Base-by-base conservation (phyloP, 495 filamentous ascomycete species). In the Choiromyces venosus region DNA sequence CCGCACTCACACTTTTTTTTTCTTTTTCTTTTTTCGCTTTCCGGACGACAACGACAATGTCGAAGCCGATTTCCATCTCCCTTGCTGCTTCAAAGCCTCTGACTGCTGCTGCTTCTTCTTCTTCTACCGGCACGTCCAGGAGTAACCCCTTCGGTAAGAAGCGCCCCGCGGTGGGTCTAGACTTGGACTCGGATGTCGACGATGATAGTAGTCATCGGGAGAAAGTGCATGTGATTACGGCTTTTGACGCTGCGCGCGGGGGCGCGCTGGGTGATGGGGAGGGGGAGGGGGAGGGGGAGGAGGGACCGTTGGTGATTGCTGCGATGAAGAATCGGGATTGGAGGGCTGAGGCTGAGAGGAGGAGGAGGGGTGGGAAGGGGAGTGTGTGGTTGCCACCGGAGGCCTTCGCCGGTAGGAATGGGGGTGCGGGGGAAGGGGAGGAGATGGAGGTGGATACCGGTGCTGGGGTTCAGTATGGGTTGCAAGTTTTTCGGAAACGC, bases 251-350 rank as follows among this genome's bases (percentile, higher is more conserved):
- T 1, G 79, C 82, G 9, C 85, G 87, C 0, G 89, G 89, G 37
- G 86, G 84, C 16, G 87, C 85, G 16, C 84, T 90, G 56, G 81
- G 84, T 16, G 82, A 83, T 39, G 82, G 85, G 39, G 74, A 78
- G 12, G 80, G 74, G 46, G 73, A 83, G 40, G 82, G 77, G 21
- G 84, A 86, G 66, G 80, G 82, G 68, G 25, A 64, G 6, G 38
- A 37, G 25, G 78, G 67, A 36, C 86, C 87, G 18, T 82, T 92
- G 36, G 86, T 92, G 36, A 95, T 95, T 69, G 85, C 85, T 18
- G 86, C 86, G 18, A 85, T 89, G 71, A 86, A 86, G 81, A 91
- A 91, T 80, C 88, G 90, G 67, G 88, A 93, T 79, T 92, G 91
- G 91, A 88, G 89, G 78, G 89, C 89, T 71, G 86, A 89, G 73